Conservation (phyloP, 768 basidiomycete genomes). For the Mrakia frigida region DNA sequence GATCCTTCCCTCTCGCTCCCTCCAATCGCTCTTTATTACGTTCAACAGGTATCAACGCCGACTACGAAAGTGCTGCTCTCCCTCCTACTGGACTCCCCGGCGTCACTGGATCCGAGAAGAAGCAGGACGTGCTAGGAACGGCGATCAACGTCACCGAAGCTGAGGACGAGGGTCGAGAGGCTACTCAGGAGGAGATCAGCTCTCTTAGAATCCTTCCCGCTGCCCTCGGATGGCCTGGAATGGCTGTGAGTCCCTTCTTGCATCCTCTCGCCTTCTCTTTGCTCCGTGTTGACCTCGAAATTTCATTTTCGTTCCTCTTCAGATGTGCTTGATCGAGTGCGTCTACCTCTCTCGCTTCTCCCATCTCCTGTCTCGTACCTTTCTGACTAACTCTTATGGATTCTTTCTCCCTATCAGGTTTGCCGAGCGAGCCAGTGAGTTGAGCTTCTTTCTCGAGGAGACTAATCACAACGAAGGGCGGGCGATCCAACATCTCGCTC, state of each 20-base stretch:
- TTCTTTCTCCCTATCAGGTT: constrained; percentile 42
- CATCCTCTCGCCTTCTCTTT: no score
- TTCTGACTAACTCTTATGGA: constrained; percentile 37
- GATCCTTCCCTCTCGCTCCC: not conserved
- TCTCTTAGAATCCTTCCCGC: constrained; percentile 3
- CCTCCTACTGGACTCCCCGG: constrained; percentile 2
- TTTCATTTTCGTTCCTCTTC: not conserved
- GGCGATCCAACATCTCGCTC: not conserved
- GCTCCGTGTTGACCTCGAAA: no score
- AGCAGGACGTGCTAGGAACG: not conserved
- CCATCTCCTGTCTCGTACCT: constrained; percentile 31
- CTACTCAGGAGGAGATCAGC: constrained; percentile 19
- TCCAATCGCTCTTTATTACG: not conserved
- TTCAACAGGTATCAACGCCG: not conserved
- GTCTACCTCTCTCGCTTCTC: not conserved
- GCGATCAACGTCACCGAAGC: not conserved
- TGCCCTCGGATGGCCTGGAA: constrained; percentile 11
- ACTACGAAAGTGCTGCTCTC: constrained; percentile 2
- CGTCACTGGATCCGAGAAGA: not conserved
- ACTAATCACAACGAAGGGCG: no score
- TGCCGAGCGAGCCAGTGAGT: constrained; percentile 39
- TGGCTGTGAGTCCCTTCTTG: no score
- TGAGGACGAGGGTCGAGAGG: constrained; percentile 5
- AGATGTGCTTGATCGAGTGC: not conserved
- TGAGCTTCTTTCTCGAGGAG: not conserved